phyloP scores from a whole-genome alignment of 2,329 filamentous ascomycete genomes.

The Aspergillus ibericus region DNA sequence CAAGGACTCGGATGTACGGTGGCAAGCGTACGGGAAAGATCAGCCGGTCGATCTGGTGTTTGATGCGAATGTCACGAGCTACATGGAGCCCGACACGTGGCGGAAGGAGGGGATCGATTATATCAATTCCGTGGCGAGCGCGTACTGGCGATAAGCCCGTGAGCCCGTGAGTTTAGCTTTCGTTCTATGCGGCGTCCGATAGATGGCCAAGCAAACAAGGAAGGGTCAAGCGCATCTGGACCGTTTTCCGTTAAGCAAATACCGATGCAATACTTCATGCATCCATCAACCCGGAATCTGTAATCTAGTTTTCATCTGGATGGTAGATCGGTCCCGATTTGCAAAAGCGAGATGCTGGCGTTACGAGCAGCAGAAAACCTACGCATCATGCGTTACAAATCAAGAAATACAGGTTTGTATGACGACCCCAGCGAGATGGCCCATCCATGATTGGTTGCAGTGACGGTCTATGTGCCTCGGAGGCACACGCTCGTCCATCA shows the following conservation, averaged over 20 bases:
- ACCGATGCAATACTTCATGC: neutral
- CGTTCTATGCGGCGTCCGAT: neutral
- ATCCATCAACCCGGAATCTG: neutral
- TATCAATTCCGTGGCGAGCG: conserved; percentile 29
- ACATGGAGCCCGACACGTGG: conserved; percentile 49
- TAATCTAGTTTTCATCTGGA: neutral
- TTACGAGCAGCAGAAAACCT: neutral
- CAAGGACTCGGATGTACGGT: conserved; percentile 29
- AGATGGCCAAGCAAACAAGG: neutral
- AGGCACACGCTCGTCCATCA: neutral
- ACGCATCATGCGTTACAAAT: neutral
- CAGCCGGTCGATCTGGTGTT: conserved; percentile 52
- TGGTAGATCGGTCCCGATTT: neutral
- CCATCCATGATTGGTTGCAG: neutral
- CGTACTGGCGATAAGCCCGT: conserved; percentile 24
- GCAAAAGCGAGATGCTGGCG: neutral
- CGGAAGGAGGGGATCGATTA: conserved; percentile 37
- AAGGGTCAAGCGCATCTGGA: neutral
- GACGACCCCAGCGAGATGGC: neutral
- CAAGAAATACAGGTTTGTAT: neutral
- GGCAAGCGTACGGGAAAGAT: conserved; percentile 47
- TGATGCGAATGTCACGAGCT: conserved; percentile 48
- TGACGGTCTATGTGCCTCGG: neutral
- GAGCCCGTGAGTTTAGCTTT: neutral
- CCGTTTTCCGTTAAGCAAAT: neutral